These are phyloP conservation scores for Penicillium sp. DNA, from an alignment of 2,329 filamentous ascomycete species.

Conservation along the genomic window DNA sequence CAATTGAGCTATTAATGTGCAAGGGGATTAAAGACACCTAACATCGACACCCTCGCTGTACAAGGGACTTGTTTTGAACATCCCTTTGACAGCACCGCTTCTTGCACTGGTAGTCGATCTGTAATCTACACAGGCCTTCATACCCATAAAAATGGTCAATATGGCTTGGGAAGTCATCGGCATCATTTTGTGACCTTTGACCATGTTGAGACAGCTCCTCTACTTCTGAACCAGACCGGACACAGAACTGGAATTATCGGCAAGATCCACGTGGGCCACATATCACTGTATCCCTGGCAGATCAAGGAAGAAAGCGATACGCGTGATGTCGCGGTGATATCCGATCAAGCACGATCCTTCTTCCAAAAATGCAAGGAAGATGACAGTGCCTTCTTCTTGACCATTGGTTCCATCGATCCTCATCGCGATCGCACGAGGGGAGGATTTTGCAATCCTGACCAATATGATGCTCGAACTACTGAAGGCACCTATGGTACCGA, in stretches of 20 bases:
- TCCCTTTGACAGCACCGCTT: slow-evolving; percentile 42
- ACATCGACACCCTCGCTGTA: slow-evolving; percentile 50
- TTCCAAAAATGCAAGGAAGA: slow-evolving; percentile 43
- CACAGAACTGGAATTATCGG: slow-evolving; percentile 57
- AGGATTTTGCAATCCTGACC: slow-evolving; percentile 54
- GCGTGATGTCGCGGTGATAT: slow-evolving; percentile 52
- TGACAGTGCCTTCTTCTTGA: slow-evolving; percentile 52
- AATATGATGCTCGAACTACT: slow-evolving; percentile 34
- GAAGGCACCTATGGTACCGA: slow-evolving; percentile 37
- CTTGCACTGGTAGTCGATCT: slow-evolving; percentile 56
- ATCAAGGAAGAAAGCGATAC: slow-evolving; percentile 49
- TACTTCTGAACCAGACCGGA: slow-evolving; percentile 47
- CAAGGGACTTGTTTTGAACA: slow-evolving; percentile 47
- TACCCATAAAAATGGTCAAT: slow-evolving; percentile 55
- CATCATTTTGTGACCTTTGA: slow-evolving; percentile 56
- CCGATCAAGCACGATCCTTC: slow-evolving; percentile 48
- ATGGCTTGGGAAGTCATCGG: slow-evolving; percentile 49
- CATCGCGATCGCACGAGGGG: slow-evolving; percentile 52
- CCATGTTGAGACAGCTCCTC: slow-evolving; percentile 51
- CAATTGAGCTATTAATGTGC: slow-evolving; percentile 45
- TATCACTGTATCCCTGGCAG: slow-evolving; percentile 52
- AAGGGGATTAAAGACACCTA: slow-evolving; percentile 43
- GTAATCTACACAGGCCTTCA: slow-evolving; percentile 59
- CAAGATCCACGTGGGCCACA: slow-evolving; percentile 57
- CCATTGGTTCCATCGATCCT: slow-evolving; percentile 56